Conservation (phyloP, 208 protist genomes). For the Angomonas deanei region DNA sequence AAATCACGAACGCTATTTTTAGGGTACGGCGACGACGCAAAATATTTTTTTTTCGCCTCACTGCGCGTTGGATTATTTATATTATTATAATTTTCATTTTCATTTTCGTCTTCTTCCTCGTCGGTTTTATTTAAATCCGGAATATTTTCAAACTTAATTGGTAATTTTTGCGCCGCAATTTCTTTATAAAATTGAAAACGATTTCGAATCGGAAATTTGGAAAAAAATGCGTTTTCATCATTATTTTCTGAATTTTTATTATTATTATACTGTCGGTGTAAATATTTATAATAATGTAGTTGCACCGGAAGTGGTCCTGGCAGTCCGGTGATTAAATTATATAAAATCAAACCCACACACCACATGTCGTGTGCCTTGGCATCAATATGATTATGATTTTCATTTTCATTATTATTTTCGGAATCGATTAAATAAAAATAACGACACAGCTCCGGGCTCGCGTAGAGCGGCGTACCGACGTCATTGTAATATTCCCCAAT, state of each 20-base stretch:
- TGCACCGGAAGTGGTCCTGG: constrained; percentile 46
- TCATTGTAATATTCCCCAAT: constrained; percentile 50
- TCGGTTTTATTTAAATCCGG: constrained; percentile 20
- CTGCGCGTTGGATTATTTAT: not conserved
- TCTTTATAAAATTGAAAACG: constrained; percentile 70
- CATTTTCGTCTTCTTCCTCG: not conserved
- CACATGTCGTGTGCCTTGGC: constrained; percentile 71
- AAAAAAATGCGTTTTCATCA: not conserved
- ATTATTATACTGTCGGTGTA: constrained; percentile 12
- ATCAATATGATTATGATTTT: constrained; percentile 19
- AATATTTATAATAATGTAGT: constrained; percentile 22
- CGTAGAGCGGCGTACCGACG: constrained; percentile 78
- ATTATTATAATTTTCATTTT: not conserved
- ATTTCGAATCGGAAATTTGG: constrained; percentile 17
- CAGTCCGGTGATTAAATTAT: constrained; percentile 66
- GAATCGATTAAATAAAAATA: constrained; percentile 40
- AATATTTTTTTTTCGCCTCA: not conserved
- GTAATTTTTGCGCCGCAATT: constrained; percentile 37
- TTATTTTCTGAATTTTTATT: not conserved
- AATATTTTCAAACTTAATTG: constrained; percentile 44
- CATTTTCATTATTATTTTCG: not conserved
- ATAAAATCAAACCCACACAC: constrained; percentile 70
- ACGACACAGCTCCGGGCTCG: constrained; percentile 82
- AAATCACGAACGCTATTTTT: constrained; percentile 47
- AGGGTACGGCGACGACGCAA: constrained; percentile 10